Evolutionary conservation across 139 green algal genomes (phyloP).

Genomic region (Picochlorum sp.): DNA sequence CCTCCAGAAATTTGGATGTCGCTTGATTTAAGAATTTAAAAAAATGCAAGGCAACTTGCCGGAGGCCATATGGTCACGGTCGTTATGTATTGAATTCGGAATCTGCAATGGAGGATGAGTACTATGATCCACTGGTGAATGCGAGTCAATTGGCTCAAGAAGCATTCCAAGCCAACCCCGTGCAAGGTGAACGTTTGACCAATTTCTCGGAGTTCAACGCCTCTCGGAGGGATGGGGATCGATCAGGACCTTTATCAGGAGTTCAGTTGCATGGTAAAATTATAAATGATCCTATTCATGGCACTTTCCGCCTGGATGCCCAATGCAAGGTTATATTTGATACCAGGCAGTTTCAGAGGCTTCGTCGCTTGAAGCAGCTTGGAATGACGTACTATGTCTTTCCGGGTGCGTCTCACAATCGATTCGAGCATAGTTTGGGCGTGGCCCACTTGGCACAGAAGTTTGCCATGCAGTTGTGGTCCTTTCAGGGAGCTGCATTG

Average conservation of each 20-base stretch:
- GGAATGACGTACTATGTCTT: constrained; percentile 40
- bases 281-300: constrained; percentile 64
- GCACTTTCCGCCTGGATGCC: constrained; percentile 36
- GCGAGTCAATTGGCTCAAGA: constrained; percentile 9
- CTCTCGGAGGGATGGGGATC: background rate
- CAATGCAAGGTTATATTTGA: constrained; percentile 57
- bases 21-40: too few species aligned
- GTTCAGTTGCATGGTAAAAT: constrained; percentile 14
- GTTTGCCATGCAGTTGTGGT: constrained; percentile 27
- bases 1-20: too few species aligned
- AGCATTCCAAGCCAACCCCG: background rate
- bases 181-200: background rate
- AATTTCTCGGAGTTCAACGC: background rate
- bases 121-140: background rate
- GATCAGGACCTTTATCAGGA: background rate
- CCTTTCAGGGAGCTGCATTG: constrained; percentile 36
- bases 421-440: constrained; percentile 79
- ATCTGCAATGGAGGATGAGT: background rate
- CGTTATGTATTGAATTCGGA: too few species aligned
- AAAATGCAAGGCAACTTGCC: too few species aligned
- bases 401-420: constrained; percentile 63
- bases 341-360: constrained; percentile 73
- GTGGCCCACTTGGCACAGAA: constrained; percentile 49
- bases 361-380: constrained; percentile 79
- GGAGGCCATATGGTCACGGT: too few species aligned